Conservation (phyloP, 2,329 filamentous ascomycete genomes). For the Sordariomycetes sp. region DNA sequence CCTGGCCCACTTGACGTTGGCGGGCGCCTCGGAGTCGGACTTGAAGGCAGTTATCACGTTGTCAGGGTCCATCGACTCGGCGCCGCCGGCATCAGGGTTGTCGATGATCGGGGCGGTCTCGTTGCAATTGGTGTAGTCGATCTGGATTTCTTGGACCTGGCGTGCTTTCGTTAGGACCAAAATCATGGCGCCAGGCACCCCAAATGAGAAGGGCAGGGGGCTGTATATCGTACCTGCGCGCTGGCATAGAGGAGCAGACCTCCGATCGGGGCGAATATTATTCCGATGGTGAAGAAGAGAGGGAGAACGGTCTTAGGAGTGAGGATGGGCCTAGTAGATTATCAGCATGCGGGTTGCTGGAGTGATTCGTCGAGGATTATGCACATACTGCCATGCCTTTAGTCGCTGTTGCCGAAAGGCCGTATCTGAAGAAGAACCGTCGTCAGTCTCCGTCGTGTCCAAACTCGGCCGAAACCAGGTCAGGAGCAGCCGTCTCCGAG, state of each 20-base stretch:
- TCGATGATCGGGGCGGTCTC: slow-evolving; percentile 35
- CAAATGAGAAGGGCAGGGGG: background rate
- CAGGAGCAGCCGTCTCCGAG: background rate
- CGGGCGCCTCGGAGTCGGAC: slow-evolving; percentile 26
- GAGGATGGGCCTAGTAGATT: slow-evolving; percentile 69
- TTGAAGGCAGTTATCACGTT: slow-evolving; percentile 65
- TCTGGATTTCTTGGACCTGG: slow-evolving; percentile 78
- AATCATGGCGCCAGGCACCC: no score
- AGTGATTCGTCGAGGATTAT: background rate
- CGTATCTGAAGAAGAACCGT: slow-evolving; percentile 52
- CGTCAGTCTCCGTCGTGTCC: slow-evolving; percentile 1
- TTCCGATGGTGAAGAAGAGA: slow-evolving; percentile 80
- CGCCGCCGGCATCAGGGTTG: slow-evolving; percentile 20
- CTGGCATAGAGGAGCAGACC: slow-evolving; percentile 80
- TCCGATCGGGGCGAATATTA: slow-evolving; percentile 90
- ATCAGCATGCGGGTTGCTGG: background rate
- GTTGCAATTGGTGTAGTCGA: slow-evolving; percentile 81
- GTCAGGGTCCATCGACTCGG: slow-evolving; percentile 39
- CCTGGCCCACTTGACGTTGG: slow-evolving; percentile 28
- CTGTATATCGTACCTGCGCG: slow-evolving; percentile 46
- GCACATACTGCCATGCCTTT: slow-evolving; percentile 93
- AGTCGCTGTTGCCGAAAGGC: slow-evolving; percentile 93
- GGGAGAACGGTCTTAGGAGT: slow-evolving; percentile 90
- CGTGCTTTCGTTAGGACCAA: background rate
- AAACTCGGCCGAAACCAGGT: no score